Conservation (phyloP, 2,329 filamentous ascomycete species). For the Verticillium nubilum region DNA sequence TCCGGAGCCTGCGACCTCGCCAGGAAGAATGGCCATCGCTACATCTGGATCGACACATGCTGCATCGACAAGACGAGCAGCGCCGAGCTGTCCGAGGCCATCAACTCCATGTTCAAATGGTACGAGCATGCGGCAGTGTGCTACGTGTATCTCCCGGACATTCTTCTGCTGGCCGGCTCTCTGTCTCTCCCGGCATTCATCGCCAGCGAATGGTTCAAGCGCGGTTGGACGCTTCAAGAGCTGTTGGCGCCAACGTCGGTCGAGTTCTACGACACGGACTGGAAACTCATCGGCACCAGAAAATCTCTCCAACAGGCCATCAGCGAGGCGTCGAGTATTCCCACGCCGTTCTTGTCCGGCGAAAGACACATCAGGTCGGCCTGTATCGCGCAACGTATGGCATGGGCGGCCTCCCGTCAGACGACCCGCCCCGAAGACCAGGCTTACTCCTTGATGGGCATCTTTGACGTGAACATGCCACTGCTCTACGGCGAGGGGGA, state of each 20-base stretch:
- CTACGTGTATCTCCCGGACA: conserved; percentile 14
- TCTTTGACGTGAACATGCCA: conserved; percentile 25
- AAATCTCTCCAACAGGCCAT: conserved; percentile 1
- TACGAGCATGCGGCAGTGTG: conserved; percentile 13
- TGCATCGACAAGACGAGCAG: conserved; percentile 2
- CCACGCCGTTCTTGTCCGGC: neutral
- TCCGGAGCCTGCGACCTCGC: conserved; percentile 5
- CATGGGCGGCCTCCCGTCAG: conserved; percentile 21
- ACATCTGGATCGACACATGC: conserved; percentile 3
- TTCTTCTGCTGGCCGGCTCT: too few species aligned
- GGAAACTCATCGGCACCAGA: conserved; percentile 14
- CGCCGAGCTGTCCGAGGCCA: conserved; percentile 2
- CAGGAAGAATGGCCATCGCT: neutral
- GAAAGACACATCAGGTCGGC: neutral
- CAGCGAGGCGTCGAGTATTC: neutral
- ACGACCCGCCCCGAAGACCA: conserved; percentile 20
- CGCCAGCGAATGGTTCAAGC: neutral
- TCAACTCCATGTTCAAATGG: conserved; percentile 14
- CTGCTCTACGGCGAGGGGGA: conserved; percentile 23
- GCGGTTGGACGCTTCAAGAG: conserved; percentile 4
- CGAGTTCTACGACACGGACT: conserved; percentile 15
- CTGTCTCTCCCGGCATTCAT: neutral
- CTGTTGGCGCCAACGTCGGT: conserved; percentile 15
- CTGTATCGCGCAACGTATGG: conserved; percentile 20
- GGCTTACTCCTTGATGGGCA: conserved; percentile 24